These are phyloP conservation scores for Aspergillus tamarii DNA, from an alignment of 2,329 filamentous ascomycete species.

Conservation along the genomic window DNA sequence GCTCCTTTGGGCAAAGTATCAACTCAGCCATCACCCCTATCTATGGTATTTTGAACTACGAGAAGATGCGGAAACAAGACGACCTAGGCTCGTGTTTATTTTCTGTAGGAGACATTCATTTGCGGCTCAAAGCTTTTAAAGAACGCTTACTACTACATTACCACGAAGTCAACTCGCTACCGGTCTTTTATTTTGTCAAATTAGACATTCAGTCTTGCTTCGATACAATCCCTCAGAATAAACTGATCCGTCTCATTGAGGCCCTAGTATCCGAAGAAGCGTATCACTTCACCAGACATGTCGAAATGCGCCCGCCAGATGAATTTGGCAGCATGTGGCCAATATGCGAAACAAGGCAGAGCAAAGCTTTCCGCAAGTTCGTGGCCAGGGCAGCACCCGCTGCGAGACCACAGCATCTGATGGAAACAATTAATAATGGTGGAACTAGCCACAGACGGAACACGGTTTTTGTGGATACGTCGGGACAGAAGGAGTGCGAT, in stretches of 20 bases:
- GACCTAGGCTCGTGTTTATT: slow-evolving; percentile 79
- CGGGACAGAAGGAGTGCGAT: slow-evolving; percentile 60
- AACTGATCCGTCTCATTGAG: slow-evolving; percentile 69
- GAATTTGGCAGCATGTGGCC: slow-evolving; percentile 28
- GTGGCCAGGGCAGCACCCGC: slow-evolving; percentile 54
- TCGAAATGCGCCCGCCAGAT: slow-evolving; percentile 64
- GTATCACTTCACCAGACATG: slow-evolving; percentile 76
- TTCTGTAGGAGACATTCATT: slow-evolving; percentile 79
- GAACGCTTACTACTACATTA: slow-evolving; percentile 20
- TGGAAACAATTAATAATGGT: slow-evolving; percentile 45
- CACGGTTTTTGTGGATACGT: slow-evolving; percentile 76
- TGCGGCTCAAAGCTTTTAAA: slow-evolving; percentile 72
- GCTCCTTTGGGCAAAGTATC: slow-evolving; percentile 62
- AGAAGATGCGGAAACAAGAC: slow-evolving; percentile 64
- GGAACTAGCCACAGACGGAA: slow-evolving; percentile 56
- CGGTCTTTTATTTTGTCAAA: slow-evolving; percentile 83
- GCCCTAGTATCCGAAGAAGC: slow-evolving; percentile 57
- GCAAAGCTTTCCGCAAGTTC: slow-evolving; percentile 51
- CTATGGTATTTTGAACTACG: slow-evolving; percentile 75
- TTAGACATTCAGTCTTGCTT: slow-evolving; percentile 91
- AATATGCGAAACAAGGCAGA: slow-evolving; percentile 14
- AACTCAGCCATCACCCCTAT: slow-evolving; percentile 73
- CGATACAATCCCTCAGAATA: slow-evolving; percentile 87
- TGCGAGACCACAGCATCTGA: slow-evolving; percentile 50
- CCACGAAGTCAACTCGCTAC: slow-evolving; percentile 13